Percentiles rank a stretch among this genome's conserved stretches.
These are phyloP conservation scores for Coprinopsis marcescibilis DNA, from an alignment of 768 basidiomycete species.

Conservation along the genomic window DNA sequence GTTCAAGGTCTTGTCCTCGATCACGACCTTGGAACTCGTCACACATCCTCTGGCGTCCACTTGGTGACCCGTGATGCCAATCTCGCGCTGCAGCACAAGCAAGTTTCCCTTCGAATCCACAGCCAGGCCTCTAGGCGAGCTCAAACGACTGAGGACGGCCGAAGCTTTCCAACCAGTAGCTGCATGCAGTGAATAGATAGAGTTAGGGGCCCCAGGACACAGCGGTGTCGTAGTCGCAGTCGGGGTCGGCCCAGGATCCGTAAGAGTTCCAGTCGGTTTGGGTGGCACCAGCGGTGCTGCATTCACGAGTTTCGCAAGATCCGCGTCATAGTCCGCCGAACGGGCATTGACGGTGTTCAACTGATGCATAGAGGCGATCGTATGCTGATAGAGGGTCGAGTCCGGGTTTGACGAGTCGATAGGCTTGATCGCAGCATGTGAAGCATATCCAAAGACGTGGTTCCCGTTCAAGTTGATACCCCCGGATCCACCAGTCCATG, in stretches of 20 bases:
- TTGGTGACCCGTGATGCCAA: constrained; percentile 4
- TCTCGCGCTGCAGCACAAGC: background rate
- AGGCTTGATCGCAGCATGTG: constrained; percentile 10
- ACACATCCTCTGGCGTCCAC: constrained; percentile 4
- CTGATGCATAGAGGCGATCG: constrained; percentile 1
- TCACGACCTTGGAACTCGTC: background rate
- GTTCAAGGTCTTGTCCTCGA: constrained; percentile 1
- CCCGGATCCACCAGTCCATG: constrained; percentile 10
- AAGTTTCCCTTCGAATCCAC: constrained; percentile 1
- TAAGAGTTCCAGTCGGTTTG: background rate
- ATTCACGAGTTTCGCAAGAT: background rate
- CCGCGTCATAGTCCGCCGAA: background rate
- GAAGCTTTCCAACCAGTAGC: constrained; percentile 4
- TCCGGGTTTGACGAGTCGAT: background rate
- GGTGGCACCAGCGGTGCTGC: constrained; percentile 1
- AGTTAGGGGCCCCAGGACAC: constrained; percentile 1
- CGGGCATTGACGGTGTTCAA: constrained; percentile 5
- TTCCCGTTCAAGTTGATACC: constrained; percentile 8
- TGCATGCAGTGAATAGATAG: background rate
- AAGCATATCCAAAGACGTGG: constrained; percentile 5
- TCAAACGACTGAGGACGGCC: constrained; percentile 1
- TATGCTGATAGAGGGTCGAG: constrained; percentile 9
- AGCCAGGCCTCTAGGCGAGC: background rate
- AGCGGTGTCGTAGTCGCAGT: background rate
- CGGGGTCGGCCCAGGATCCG: background rate